Percentiles rank a stretch among this genome's conserved stretches.
These are phyloP conservation scores for Orbilia oligospora DNA, from an alignment of 2,329 filamentous ascomycete species.

Conservation along the genomic window DNA sequence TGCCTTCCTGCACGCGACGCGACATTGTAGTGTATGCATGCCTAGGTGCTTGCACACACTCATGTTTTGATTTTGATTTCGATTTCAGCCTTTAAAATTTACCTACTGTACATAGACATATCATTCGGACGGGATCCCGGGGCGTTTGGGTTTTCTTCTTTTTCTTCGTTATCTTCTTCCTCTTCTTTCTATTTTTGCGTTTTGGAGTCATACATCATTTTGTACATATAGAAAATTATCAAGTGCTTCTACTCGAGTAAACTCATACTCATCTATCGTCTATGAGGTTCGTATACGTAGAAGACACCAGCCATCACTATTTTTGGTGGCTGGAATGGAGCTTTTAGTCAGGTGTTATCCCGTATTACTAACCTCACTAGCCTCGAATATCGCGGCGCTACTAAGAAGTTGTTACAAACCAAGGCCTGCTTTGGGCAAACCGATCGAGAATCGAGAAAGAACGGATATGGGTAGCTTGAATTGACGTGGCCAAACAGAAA, in stretches of 20 bases:
- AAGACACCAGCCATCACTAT: background rate
- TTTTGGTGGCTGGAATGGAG: background rate
- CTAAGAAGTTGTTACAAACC: background rate
- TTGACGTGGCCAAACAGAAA: conserved; percentile 19
- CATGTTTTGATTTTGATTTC: background rate
- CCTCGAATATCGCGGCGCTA: background rate
- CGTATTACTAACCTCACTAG: background rate
- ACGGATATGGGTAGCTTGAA: background rate
- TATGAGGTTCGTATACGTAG: background rate
- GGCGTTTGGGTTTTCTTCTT: conserved; percentile 27
- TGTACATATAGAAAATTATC: conserved; percentile 20
- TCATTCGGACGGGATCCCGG: conserved; percentile 23
- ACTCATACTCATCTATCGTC: background rate
- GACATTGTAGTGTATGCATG: conserved; percentile 20
- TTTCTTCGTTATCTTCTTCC: background rate
- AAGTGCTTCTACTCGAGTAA: background rate
- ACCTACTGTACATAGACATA: conserved; percentile 37
- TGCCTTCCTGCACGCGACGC: background rate
- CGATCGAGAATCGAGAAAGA: conserved; percentile 15
- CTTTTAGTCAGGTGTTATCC: background rate
- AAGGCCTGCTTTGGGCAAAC: conserved; percentile 16
- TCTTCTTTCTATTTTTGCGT: too few species aligned
- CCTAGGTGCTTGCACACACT: background rate
- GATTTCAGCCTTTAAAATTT: background rate
- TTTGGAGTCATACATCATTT: background rate